Base-by-base conservation (phyloP, 345 rosid species). In the Eucalyptus urophylla region DNA sequence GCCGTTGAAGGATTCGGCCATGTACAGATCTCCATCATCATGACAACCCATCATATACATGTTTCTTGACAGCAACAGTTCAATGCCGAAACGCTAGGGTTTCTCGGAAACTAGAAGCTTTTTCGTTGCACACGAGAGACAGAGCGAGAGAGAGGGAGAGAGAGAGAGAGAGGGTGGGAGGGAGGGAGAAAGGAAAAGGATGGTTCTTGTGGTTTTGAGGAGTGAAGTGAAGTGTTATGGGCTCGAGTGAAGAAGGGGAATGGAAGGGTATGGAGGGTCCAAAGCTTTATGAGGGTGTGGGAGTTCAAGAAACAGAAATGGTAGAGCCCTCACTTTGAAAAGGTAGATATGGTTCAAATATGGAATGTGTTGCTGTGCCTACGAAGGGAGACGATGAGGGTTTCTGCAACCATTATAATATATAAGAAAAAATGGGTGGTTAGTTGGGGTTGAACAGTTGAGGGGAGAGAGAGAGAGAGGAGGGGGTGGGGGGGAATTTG, bases 21-120 rank as follows among this genome's bases (percentile, higher is more conserved):
- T 89, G 93, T 94, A 92, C 92, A 94, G 92, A 49, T 95, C 94
- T 80, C 93, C 96, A 54, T 95, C 94, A 67, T 97, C 98, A 86
- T 91, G 93, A 93, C 94, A 97, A 88, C 95, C 99, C 97, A 97
- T 94, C 95, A 92, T 97, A 99, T 99, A 97, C 99, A 97, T 97
- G 90, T 40, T 49, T 21, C 72, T 37, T 27, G 14, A 49, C 60
- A 54, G 47, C 67, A n/a, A 50, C 14, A 47, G 87, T 49, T 17
- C 13, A 86, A 14, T 9, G 25, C 40, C 3, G 25, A 86, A 86
- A 31, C 43, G 25, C 24, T 50, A n/a, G 60, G 87, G 87, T 49
- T 29, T 86, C 17, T n/a, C 40, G 58, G 87, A 50, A 86, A 86
- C 44, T 31, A 11, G 29, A 76, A 76, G 83, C 83, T 65, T 86